Percentiles rank a stretch among this genome's conserved stretches.
Conservation (phyloP, 306 rosid species). For the Cucurbita ficifolia region DNA sequence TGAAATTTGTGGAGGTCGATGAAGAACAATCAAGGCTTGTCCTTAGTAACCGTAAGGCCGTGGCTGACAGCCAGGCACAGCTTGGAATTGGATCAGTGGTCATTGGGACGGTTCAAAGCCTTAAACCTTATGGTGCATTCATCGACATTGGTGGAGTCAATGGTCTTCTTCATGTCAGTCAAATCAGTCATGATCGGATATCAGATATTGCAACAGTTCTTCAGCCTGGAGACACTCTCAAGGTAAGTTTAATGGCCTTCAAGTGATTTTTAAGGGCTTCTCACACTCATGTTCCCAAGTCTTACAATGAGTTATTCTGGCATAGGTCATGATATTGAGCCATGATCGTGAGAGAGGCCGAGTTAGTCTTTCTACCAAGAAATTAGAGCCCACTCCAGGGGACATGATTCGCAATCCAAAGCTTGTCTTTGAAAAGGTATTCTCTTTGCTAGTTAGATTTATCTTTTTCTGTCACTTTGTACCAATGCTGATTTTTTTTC, state of each 20-base stretch:
- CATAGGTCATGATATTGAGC: conserved; percentile 88
- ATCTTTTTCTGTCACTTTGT: neutral
- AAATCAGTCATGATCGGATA: conserved; percentile 91
- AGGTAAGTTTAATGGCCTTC: conserved; percentile 34
- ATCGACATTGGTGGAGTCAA: conserved; percentile 93
- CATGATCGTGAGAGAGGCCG: conserved; percentile 96
- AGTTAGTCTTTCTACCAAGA: conserved; percentile 93
- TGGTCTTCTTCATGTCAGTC: conserved; percentile 98
- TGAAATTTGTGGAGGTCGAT: conserved; percentile 95
- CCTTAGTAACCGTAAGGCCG: conserved; percentile 93
- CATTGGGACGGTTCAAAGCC: conserved; percentile 76
- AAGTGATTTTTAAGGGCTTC: neutral
- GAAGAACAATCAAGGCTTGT: conserved; percentile 81
- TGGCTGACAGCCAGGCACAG: conserved; percentile 90
- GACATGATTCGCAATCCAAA: conserved; percentile 98
- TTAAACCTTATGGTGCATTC: conserved; percentile 95
- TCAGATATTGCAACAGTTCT: conserved; percentile 78
- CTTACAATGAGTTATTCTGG: neutral
- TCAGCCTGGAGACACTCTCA: conserved; percentile 88
- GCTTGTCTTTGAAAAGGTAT: conserved; percentile 92
- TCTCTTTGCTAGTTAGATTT: neutral
- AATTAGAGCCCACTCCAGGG: conserved; percentile 94
- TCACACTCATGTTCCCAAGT: neutral
- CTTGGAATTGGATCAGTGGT: conserved; percentile 97
- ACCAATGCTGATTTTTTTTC: neutral